Evolutionary conservation across 306 rosid genomes (phyloP).

Genomic region (Prunus mongolica): DNA sequence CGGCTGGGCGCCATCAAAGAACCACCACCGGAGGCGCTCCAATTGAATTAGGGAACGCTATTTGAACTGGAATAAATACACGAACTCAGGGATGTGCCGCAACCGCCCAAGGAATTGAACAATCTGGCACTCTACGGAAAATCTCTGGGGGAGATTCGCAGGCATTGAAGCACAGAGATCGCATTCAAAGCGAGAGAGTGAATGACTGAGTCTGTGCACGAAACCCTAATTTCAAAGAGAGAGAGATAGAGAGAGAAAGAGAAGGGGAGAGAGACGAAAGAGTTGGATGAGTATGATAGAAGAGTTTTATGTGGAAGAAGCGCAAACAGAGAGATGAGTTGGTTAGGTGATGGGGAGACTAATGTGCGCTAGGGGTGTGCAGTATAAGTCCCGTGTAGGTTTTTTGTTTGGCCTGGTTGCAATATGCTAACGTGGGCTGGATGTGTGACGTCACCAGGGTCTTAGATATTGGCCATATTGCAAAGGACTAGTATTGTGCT

Average conservation of each 20-base stretch:
- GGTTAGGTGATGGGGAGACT: conserved; percentile 34
- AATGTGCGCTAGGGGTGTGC: conserved; percentile 32
- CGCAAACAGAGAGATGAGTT: conserved; percentile 52
- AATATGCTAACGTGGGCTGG: conserved; percentile 38
- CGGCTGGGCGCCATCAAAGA: conserved; percentile 79
- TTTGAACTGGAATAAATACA: conserved; percentile 30
- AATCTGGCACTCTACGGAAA: conserved; percentile 29
- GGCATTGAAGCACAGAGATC: conserved; percentile 62
- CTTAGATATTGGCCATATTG: neutral
- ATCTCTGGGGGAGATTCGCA: conserved; percentile 32
- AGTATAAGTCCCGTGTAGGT: neutral
- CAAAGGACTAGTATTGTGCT: neutral
- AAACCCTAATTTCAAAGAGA: conserved; percentile 55
- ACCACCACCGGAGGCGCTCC: conserved; percentile 22
- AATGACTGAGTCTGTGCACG: neutral
- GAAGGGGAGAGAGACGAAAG: neutral
- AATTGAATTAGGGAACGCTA: conserved; percentile 33
- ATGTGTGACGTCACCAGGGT: neutral
- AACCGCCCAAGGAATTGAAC: conserved; percentile 43
- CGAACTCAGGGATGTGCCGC: conserved; percentile 20
- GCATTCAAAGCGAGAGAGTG: neutral
- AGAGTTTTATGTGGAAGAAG: conserved; percentile 51
- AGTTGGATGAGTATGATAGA: conserved; percentile 12
- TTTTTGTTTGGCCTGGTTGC: neutral
- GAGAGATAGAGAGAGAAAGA: neutral